Evolutionary conservation across 768 basidiomycete genomes (phyloP), one percentile per base, ranked within the genome.

Genomic region (Vararia minispora): DNA sequence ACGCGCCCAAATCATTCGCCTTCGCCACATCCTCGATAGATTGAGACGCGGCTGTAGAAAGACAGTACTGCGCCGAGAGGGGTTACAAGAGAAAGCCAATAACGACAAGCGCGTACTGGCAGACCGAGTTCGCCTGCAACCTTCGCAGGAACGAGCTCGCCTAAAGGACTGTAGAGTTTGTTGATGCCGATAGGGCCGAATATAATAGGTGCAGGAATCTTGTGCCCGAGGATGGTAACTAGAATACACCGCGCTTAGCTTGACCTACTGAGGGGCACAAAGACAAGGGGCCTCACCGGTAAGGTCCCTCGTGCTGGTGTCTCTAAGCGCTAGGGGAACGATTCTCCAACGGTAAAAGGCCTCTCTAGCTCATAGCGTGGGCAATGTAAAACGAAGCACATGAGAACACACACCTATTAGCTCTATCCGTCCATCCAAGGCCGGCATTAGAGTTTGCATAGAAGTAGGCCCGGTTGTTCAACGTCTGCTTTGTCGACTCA

Each of bases 131-230:
- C 68, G 3, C 63, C 66, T 0, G 69, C 68, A 25, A 71, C 59
- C 35, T 58, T 64, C 14, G 68, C 64, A 5, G 65, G 65, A 12
- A 68, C 56, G 16, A 72, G 55, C 47, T 72, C 71, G 5, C 69
- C 72, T 1, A 50, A 43, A 0, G 57, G 59, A 13, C 61, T 57
- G 51, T 72, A 69, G 12, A 75, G 50, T 42, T 64, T 68, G 47
- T 72, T 74, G 42, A 73, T 68, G 2, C 76, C 73, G 29, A 78
- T 65, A 0, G 74, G 73, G 0, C 71, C 74, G 41, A 77, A 63
- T 16, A 69, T 54, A 27, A 76, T 58, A 0, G 76, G 74, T 0
- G 67, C 69, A 5, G 66, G 64, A 35, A 72, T 66, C 24, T 42
- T 58, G 49, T 61, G 71, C 9, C 60, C 72, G 49, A 68, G 74